These are phyloP conservation scores for Wilhelminamyces savonicus DNA, from an alignment of 805 yeast genomes.

Conservation along the genomic window DNA sequence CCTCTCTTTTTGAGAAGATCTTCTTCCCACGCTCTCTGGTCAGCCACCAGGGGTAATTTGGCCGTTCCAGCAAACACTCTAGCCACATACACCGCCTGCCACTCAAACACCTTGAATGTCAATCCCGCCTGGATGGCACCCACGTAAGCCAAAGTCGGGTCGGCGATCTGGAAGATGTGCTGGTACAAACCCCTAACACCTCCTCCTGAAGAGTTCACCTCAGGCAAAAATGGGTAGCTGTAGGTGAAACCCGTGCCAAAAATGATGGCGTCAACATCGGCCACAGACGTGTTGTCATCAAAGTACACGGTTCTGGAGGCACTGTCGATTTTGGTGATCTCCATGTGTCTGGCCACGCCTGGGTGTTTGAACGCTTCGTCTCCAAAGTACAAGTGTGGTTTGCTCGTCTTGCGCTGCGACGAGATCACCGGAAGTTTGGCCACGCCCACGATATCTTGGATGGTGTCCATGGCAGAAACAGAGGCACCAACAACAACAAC, in stretches of 20 bases:
- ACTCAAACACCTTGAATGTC: constrained; percentile 35
- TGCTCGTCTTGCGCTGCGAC: constrained; percentile 25
- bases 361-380: constrained; percentile 2
- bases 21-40: constrained; percentile 29
- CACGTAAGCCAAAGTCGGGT: constrained; percentile 25
- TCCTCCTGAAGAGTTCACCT: constrained; percentile 2
- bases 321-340: constrained; percentile 13
- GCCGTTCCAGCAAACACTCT: constrained; percentile 24
- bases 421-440: too few relatives aligned
- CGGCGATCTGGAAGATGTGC: constrained; percentile 25
- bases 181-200: constrained; percentile 11
- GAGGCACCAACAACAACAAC: constrained; percentile 20
- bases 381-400: constrained; percentile 13
- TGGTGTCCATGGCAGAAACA: constrained; percentile 24
- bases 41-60: constrained; percentile 18
- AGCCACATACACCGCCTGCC: constrained; percentile 31
- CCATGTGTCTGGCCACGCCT: constrained; percentile 8
- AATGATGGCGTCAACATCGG: constrained; percentile 12
- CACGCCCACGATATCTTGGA: constrained; percentile 16
- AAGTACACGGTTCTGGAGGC: constrained; percentile 10
- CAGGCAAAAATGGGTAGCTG: constrained; percentile 18
- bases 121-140: constrained; percentile 34
- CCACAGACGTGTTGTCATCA: constrained; percentile 10
- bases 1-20: constrained; percentile 25
- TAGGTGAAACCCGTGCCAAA: constrained; percentile 19